Evolutionary conservation across 208 protist genomes (phyloP).

Genomic region (Tetramitus jugosus): DNA sequence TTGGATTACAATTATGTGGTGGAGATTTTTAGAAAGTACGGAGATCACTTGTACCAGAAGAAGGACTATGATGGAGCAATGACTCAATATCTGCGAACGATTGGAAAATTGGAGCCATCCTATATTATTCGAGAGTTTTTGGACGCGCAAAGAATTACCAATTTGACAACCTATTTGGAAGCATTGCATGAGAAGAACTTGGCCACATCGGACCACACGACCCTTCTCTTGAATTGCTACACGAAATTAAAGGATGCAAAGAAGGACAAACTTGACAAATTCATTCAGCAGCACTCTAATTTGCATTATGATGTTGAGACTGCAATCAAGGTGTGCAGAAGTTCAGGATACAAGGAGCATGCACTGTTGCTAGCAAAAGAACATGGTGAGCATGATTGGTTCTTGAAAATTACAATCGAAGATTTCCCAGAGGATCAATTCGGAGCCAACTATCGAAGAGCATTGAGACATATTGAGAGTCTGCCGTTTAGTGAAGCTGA

Average conservation of each 20-base stretch:
- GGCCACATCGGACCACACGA: conserved; percentile 86
- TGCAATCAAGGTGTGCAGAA: conserved; percentile 80
- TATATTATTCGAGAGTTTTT: conserved; percentile 93
- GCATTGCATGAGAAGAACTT: conserved; percentile 55
- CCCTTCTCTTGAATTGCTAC: conserved; percentile 91
- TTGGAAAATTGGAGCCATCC: conserved; percentile 79
- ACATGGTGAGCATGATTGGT: conserved; percentile 64
- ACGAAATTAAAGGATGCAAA: conserved; percentile 80
- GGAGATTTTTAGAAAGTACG: conserved; percentile 78
- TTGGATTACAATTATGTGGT: conserved; percentile 54
- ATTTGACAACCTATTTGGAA: conserved; percentile 85
- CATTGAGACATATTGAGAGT: conserved; percentile 56
- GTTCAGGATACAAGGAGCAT: conserved; percentile 72
- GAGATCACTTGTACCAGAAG: conserved; percentile 81
- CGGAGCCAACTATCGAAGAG: conserved; percentile 38
- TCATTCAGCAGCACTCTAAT: conserved; percentile 70
- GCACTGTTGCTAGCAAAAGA: conserved; percentile 68
- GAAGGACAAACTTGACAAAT: conserved; percentile 62
- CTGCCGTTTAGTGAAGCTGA: conserved; percentile 42
- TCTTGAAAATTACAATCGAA: conserved; percentile 73
- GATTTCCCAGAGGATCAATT: conserved; percentile 38
- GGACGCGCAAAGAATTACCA: conserved; percentile 76
- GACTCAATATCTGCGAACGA: conserved; percentile 60
- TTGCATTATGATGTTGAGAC: conserved; percentile 82
- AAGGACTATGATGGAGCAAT: conserved; percentile 61